These are phyloP conservation scores for Microcyclosporella mali DNA, from an alignment of 2,329 filamentous ascomycete species.

Conservation along the genomic window DNA sequence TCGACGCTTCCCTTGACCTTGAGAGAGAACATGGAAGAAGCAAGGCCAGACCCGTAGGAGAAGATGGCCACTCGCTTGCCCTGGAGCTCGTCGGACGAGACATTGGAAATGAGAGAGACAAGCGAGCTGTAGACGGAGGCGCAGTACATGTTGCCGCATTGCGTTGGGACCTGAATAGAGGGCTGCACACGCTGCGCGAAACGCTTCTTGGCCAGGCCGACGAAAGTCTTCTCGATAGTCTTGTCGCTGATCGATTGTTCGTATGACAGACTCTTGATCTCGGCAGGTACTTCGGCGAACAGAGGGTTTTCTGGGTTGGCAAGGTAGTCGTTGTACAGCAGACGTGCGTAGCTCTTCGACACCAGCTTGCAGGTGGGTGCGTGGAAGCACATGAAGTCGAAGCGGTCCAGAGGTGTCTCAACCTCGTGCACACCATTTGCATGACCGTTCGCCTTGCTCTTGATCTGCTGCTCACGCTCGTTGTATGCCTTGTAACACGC, in stretches of 20 bases:
- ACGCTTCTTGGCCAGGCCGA: conserved; percentile 47
- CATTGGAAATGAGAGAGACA: conserved; percentile 43
- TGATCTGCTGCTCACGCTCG: conserved; percentile 42
- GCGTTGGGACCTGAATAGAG: conserved; percentile 45
- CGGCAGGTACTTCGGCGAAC: conserved; percentile 46
- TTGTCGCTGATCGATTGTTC: conserved; percentile 46
- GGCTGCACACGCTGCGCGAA: conserved; percentile 46
- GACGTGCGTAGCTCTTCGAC: conserved; percentile 48
- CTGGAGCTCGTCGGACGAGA: conserved; percentile 40
- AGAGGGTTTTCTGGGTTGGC: conserved; percentile 41
- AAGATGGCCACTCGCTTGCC: conserved; percentile 49
- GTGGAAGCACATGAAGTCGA: conserved; percentile 52
- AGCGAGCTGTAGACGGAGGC: conserved; percentile 48
- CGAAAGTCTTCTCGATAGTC: conserved; percentile 49
- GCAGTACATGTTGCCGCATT: conserved; percentile 53
- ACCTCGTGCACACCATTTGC: conserved; percentile 36
- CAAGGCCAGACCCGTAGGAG: conserved; percentile 49
- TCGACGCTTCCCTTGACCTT: conserved; percentile 42
- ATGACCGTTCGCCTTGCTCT: conserved; percentile 37
- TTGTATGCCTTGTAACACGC: conserved; percentile 51
- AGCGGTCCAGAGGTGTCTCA: conserved; percentile 46
- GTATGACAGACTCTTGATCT: conserved; percentile 43
- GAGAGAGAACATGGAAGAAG: conserved; percentile 47
- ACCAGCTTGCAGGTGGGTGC: conserved; percentile 51
- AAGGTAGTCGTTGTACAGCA: conserved; percentile 50